Evolutionary conservation across 805 yeast species (phyloP).

Genomic region (Candida vaughaniae): DNA sequence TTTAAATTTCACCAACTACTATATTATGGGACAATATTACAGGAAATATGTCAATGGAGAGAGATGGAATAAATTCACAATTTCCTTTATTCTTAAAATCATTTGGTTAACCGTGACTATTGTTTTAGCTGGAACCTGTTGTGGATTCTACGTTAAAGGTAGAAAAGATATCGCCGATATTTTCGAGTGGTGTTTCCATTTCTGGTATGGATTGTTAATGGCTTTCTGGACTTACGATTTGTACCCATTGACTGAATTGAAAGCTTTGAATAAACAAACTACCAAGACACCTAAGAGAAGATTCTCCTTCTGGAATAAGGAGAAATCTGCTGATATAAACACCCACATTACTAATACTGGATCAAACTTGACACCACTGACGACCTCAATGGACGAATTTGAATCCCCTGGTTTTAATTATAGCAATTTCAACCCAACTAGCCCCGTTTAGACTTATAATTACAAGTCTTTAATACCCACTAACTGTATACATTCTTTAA

Average conservation of each 20-base stretch:
- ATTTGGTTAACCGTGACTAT: conserved; percentile 23
- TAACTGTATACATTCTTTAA: conserved; percentile 10
- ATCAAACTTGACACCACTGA: conserved; percentile 10
- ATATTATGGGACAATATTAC: conserved; percentile 29
- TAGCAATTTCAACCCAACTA: conserved; percentile 11
- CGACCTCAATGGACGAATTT: conserved; percentile 10
- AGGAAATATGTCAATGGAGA: conserved; percentile 28
- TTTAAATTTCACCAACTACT: conserved; percentile 26
- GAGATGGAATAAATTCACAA: conserved; percentile 28
- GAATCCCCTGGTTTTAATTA: conserved; percentile 14
- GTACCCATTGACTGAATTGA: conserved; percentile 26
- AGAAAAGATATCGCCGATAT: conserved; percentile 17
- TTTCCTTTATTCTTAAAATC: conserved; percentile 23
- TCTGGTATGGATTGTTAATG: conserved; percentile 25
- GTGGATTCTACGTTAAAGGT: conserved; percentile 21
- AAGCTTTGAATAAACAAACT: conserved; percentile 10
- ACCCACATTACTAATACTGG: conserved; percentile 11
- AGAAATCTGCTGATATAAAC: conserved; percentile 5
- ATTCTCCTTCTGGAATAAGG: conserved; percentile 13
- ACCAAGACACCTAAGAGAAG: conserved; percentile 6
- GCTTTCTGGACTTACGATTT: conserved; percentile 30
- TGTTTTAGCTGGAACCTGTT: conserved; percentile 18
- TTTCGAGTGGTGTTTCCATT: conserved; percentile 28
- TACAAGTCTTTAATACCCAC: neutral
- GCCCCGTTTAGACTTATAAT: conserved; percentile 4